phyloP scores from a whole-genome alignment of 2,329 filamentous ascomycete genomes.

The Venturia nashicola region DNA sequence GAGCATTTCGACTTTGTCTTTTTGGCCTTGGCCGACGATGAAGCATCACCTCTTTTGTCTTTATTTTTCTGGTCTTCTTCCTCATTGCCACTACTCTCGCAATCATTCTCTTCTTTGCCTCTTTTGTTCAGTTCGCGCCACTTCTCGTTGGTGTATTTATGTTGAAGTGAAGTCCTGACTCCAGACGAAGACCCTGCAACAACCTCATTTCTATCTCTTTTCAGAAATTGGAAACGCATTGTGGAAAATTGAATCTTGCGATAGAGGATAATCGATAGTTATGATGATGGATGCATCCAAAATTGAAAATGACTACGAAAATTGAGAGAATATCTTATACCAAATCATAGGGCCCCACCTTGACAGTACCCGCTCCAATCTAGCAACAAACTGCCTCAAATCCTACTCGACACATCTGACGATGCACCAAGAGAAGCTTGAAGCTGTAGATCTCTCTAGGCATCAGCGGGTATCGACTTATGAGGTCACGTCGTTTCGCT shows the following conservation, averaged over 20 bases:
- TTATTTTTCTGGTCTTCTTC: background rate
- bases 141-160: background rate
- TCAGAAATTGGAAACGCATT: background rate
- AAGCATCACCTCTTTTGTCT: background rate
- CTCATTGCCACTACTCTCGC: background rate
- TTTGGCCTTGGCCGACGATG: background rate
- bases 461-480: background rate
- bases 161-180: background rate
- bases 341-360: background rate
- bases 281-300: background rate
- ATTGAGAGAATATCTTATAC: background rate
- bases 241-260: background rate
- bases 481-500: background rate
- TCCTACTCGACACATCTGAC: background rate
- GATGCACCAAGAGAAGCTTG: background rate
- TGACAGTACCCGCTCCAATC: background rate
- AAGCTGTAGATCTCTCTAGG: background rate
- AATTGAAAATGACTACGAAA: background rate
- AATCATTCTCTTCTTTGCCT: background rate
- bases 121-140: background rate
- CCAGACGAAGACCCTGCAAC: background rate
- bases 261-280: background rate
- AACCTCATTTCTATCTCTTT: background rate
- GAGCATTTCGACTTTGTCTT: background rate
- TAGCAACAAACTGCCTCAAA: background rate